Conservation (phyloP, 257 asterid species). For the Solanum clarkiae region DNA sequence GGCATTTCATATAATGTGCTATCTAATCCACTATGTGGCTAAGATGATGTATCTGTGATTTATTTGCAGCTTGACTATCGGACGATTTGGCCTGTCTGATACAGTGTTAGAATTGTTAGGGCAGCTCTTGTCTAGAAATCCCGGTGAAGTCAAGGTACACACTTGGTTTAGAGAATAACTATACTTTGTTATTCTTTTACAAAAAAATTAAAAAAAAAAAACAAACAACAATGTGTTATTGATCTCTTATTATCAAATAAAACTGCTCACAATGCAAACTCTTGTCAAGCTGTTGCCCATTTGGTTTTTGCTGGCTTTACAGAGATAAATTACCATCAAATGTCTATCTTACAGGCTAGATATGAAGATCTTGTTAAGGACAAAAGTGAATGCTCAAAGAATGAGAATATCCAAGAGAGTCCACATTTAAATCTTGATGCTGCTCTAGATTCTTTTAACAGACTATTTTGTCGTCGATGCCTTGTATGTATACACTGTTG, state of each 20-base stretch:
- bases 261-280: slow-evolving; percentile 55
- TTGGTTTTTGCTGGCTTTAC: slow-evolving; percentile 38
- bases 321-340: slow-evolving; percentile 54
- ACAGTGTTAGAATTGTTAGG: slow-evolving; percentile 52
- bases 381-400: slow-evolving; percentile 18
- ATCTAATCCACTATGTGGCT: not conserved
- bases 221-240: not conserved
- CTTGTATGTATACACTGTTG: slow-evolving; percentile 38
- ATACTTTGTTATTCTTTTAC: not conserved
- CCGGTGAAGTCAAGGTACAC: slow-evolving; percentile 69
- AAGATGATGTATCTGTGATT: not conserved
- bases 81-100: slow-evolving; percentile 52
- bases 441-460: slow-evolving; percentile 91
- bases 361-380: slow-evolving; percentile 55
- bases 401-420: slow-evolving; percentile 36
- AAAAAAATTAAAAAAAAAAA: not conserved
- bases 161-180: slow-evolving; percentile 2
- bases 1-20: not conserved
- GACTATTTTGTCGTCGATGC: slow-evolving; percentile 90
- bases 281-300: slow-evolving; percentile 62
- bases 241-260: slow-evolving; percentile 10
- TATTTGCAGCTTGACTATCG: slow-evolving; percentile 42
- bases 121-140: slow-evolving; percentile 55
- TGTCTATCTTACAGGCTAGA: slow-evolving; percentile 90
- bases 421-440: slow-evolving; percentile 72